Conservation (phyloP, 2,329 filamentous ascomycete species). For the Fusarium udum region DNA sequence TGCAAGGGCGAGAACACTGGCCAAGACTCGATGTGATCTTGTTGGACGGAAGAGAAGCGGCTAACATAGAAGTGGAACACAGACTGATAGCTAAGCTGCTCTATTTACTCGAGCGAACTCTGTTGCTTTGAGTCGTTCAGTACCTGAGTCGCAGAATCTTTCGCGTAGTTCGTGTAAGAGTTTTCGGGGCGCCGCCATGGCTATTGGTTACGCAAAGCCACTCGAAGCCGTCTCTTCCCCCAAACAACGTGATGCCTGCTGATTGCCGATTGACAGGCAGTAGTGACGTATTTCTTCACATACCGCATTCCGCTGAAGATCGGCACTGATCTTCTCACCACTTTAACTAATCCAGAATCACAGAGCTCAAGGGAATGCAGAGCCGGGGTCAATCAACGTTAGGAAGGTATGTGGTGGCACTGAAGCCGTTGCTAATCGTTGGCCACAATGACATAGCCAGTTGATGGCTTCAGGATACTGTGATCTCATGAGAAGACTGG, state of each 20-base stretch:
- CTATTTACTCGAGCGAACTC: accelerated
- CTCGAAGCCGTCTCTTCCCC: background rate
- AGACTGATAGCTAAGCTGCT: too few species aligned
- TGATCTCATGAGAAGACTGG: too few species aligned
- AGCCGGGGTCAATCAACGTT: background rate
- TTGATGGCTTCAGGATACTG: background rate
- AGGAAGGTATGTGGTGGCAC: background rate
- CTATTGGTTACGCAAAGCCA: background rate
- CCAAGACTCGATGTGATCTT: background rate
- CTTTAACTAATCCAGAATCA: background rate
- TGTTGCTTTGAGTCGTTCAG: background rate
- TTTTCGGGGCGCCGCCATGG: background rate
- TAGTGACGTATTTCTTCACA: slow-evolving; percentile 1
- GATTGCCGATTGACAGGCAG: background rate
- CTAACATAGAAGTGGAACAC: too few species aligned
- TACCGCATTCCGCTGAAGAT: background rate
- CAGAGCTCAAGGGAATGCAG: background rate
- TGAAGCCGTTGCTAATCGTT: background rate
- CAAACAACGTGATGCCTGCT: background rate
- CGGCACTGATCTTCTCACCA: background rate
- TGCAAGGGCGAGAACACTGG: background rate
- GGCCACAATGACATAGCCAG: background rate
- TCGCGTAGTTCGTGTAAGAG: background rate
- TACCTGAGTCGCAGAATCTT: too few species aligned
- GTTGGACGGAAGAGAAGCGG: background rate